Conservation (phyloP, 2,329 filamentous ascomycete species). For the Penicillium sp. region DNA sequence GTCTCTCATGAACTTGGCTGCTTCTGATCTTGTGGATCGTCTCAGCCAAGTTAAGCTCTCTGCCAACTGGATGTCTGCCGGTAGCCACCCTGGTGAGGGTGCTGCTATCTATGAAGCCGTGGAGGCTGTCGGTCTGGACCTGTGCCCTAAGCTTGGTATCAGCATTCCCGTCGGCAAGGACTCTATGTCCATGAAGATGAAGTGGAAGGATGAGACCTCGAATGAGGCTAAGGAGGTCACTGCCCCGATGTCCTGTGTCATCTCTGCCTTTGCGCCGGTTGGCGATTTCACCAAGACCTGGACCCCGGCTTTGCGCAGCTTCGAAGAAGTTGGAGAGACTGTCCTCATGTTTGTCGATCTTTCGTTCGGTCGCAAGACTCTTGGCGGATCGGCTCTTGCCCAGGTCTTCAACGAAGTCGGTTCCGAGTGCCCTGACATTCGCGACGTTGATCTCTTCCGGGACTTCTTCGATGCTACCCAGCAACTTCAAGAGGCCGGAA, state of each 20-base stretch:
- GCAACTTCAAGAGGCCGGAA: slow-evolving; percentile 62
- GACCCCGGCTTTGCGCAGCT: slow-evolving; percentile 81
- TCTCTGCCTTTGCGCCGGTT: slow-evolving; percentile 86
- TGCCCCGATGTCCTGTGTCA: slow-evolving; percentile 84
- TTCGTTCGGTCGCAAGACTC: slow-evolving; percentile 71
- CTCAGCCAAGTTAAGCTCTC: slow-evolving; percentile 81
- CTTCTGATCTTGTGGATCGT: slow-evolving; percentile 69
- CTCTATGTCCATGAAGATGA: slow-evolving; percentile 98
- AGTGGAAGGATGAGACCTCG: slow-evolving; percentile 72
- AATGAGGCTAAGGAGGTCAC: slow-evolving; percentile 79
- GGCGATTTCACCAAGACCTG: slow-evolving; percentile 81
- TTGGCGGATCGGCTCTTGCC: slow-evolving; percentile 88
- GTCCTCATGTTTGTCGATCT: slow-evolving; percentile 89
- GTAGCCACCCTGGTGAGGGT: slow-evolving; percentile 86
- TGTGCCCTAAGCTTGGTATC: slow-evolving; percentile 86
- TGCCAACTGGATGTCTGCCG: slow-evolving; percentile 99
- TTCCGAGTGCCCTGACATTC: slow-evolving; percentile 79
- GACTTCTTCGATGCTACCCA: slow-evolving; percentile 90
- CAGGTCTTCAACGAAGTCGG: slow-evolving; percentile 87
- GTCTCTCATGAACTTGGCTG: slow-evolving; percentile 87
- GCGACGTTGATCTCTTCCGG: slow-evolving; percentile 73
- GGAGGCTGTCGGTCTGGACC: slow-evolving; percentile 84
- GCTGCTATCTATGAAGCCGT: slow-evolving; percentile 92
- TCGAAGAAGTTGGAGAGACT: slow-evolving; percentile 85
- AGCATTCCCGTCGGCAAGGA: slow-evolving; percentile 97